Base-by-base conservation (phyloP, 2,329 filamentous ascomycete genomes). In the Zasmidium angulare region DNA sequence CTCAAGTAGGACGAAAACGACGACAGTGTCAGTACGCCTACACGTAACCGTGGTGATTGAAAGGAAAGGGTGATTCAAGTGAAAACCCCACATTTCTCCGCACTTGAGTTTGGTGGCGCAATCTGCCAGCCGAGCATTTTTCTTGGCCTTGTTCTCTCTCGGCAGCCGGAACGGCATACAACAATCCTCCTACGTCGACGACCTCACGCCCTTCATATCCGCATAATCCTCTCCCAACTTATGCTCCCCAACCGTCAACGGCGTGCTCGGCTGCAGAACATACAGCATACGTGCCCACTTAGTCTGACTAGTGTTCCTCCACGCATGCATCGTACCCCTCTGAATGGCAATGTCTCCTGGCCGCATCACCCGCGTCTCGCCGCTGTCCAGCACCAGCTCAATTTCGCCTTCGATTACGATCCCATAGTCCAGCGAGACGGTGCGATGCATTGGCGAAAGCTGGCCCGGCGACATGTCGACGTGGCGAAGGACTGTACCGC, bases 401-500 rank as follows among this genome's bases (percentile, higher is more conserved):
- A 74, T 64, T 20, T 71, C 69, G 14, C 72, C 72, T 11, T 67
- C 61, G 4, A 74, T 62, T 1, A 74, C 71, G 17, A 74, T 64
- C 1, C 71, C 71, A 49, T 71, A 74, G 62, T 74, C 72, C 14
- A 74, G 66, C 12, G 63, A 68, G 1, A 71, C 68, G 0, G 72
- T 74, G 2, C 72, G 62, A 52, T 73, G 71, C 69, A 73, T 74
- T 1, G 68, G 66, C 4, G 66, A 70, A 9, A 54, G 53, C 12
- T 49, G 24, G 1, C 66, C 68, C 10, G 69, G 69, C 7, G 53
- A 56, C 52, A 68, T 66, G 53, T 72, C 70, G 56, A 60, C 61
- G 22, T 59, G 29, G 50, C 78, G 75, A 46, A 79, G 70, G 11
- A 81, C 78, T 1, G 79, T 78, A 10, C 80, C 80, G 26, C 72